Base-by-base conservation (phyloP, 2,329 filamentous ascomycete genomes). In the Beauveria australis region DNA sequence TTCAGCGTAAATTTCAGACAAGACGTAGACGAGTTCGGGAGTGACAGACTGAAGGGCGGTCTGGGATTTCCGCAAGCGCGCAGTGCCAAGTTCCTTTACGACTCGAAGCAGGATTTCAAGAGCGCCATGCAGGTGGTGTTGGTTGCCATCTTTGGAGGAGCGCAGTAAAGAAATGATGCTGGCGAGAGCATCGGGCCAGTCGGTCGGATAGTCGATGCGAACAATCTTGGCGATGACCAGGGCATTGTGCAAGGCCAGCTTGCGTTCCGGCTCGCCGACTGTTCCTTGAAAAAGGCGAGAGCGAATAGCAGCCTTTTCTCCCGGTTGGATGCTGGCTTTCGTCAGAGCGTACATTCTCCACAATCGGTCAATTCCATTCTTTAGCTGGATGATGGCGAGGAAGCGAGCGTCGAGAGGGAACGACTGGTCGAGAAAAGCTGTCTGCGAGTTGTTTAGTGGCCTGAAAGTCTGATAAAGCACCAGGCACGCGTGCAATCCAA, bases 321-420 rank as follows among this genome's bases (percentile, higher is more conserved):
- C 83, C 30, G 84, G 82, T 71, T 87, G 85, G 61, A 89, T 83
- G 54, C 90, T 85, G 40, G 89, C 89, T 71, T 78, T 80, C 30
- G 71, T 55, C 61, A 74, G 66, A 40, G 76, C 71, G 81, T 91
- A 70, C n/a, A 75, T 66, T 16, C 94, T 84, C 94, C 94, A 99
- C 74, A 92, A 91, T 71, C 89, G 92, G 72, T 97, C 93, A 73
- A 97, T 92, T 60, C 92, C 94, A 73, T 97, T 97, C 73, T 97
- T 97, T 59, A 99, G 81, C 71, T 96, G 90, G 66, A 97, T 96
- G 61, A 97, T 85, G 59, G 93, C 89, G 12, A 97, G 86, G 69
- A 96, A 92, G 63, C 94, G 89, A 58, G 93, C 83, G 68, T 95
- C 87, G 61, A 84, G 75, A 1, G 91, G 89, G 1, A 95, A 78